Evolutionary conservation across 164 flowering plant genomes (phyloP).

Genomic region (Piper longum): DNA sequence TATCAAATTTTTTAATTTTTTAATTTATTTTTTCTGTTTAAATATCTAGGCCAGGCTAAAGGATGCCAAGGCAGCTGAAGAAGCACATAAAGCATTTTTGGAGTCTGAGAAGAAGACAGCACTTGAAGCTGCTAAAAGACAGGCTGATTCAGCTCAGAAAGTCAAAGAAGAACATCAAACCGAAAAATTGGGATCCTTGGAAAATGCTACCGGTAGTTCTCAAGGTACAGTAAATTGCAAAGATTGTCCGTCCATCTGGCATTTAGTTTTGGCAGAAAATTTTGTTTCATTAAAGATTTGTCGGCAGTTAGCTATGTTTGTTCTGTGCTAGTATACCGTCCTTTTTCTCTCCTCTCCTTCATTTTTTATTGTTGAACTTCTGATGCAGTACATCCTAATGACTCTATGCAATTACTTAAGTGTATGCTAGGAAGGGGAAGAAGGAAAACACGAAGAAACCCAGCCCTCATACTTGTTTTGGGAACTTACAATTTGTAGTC

Average conservation of each 20-base stretch:
- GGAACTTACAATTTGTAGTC: no score
- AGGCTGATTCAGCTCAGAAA: conserved; percentile 21
- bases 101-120: conserved; percentile 59
- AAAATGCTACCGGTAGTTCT: not conserved
- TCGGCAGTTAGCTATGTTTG: not conserved
- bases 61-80: conserved; percentile 46
- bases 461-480: no score
- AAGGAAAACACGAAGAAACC: no score
- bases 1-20: not conserved
- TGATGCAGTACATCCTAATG: not conserved
- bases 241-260: not conserved
- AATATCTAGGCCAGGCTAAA: conserved; percentile 34
- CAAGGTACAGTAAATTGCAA: not conserved
- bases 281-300: not conserved
- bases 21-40: not conserved
- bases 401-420: not conserved
- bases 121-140: conserved; percentile 53
- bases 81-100: conserved; percentile 39
- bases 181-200: not conserved
- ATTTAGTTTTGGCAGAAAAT: no score
- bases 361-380: no score
- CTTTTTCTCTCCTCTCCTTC: no score
- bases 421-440: not conserved
- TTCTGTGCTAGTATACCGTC: no score
- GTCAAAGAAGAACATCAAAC: conserved; percentile 7